Evolutionary conservation across 345 rosid species (phyloP).

Genomic region (Lumnitzera littorea): DNA sequence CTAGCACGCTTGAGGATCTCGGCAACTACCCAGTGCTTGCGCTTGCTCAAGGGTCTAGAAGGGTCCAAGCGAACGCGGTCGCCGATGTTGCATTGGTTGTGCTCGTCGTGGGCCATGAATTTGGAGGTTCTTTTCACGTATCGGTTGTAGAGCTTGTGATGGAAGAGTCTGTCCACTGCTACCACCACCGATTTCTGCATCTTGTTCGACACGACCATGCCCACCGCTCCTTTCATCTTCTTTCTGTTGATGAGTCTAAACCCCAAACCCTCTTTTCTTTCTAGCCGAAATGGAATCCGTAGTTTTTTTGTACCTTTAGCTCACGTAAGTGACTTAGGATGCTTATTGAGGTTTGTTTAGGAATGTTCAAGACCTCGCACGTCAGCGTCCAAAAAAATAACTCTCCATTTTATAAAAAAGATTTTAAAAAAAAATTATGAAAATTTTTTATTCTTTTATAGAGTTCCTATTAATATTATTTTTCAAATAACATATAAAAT

Average conservation of each 20-base stretch:
- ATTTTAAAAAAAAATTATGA: no score
- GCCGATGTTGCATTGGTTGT: slow-evolving; percentile 69
- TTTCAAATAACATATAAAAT: no score
- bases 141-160: slow-evolving; percentile 67
- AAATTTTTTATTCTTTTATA: no score
- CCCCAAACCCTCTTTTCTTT: no score
- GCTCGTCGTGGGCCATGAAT: slow-evolving; percentile 94
- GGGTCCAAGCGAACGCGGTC: slow-evolving; percentile 75
- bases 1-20: slow-evolving; percentile 85
- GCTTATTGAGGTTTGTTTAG: no score
- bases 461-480: no score
- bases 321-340: no score
- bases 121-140: slow-evolving; percentile 88
- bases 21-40: slow-evolving; percentile 83
- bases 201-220: slow-evolving; percentile 65
- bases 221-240: slow-evolving; percentile 42
- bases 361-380: no score
- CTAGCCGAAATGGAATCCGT: no score
- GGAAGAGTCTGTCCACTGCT: slow-evolving; percentile 82
- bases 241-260: background rate
- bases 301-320: no score
- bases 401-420: no score
- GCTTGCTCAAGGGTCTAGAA: slow-evolving; percentile 93
- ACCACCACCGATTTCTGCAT: slow-evolving; percentile 81
- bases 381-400: no score